A percentile compares a stretch with the other conserved stretches of the same genome.
phyloP scores from a whole-genome alignment of 805 yeast species.

The Saccharomycopsis microspora region DNA sequence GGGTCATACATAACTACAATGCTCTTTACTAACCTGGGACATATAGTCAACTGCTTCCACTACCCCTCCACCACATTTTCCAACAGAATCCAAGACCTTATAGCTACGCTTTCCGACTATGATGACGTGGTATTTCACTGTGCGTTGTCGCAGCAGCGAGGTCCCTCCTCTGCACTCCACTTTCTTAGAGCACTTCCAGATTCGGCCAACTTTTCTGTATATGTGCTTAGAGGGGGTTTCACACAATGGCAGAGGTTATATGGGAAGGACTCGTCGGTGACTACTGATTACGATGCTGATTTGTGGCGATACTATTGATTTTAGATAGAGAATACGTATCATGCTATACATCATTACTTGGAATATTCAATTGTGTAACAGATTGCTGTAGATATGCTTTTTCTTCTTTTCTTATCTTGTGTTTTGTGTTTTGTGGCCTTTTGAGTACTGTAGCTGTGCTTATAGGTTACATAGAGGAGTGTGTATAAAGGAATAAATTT shows the following conservation, averaged over 20 bases:
- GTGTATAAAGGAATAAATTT: too few relatives aligned
- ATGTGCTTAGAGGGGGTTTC: slow-evolving; percentile 79
- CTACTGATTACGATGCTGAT: slow-evolving; percentile 45
- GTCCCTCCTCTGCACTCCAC: slow-evolving; percentile 72
- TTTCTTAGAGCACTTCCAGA: slow-evolving; percentile 27
- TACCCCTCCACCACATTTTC: slow-evolving; percentile 12
- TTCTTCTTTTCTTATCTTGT: too few relatives aligned
- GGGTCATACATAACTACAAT: too few relatives aligned
- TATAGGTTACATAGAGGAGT: too few relatives aligned
- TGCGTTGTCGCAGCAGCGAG: slow-evolving; percentile 82
- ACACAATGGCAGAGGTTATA: slow-evolving; percentile 68
- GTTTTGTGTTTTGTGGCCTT: too few relatives aligned
- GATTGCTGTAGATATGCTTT: too few relatives aligned
- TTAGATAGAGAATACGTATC: not conserved
- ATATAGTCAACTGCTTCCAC: slow-evolving; percentile 11
- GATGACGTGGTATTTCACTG: slow-evolving; percentile 80
- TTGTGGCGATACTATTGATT: slow-evolving; percentile 25
- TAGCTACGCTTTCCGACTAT: slow-evolving; percentile 66
- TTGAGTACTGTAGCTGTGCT: too few relatives aligned
- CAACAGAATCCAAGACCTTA: slow-evolving; percentile 26
- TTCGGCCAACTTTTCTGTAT: slow-evolving; percentile 32
- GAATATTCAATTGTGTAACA: not conserved
- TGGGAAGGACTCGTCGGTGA: slow-evolving; percentile 54
- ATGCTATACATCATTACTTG: not conserved
- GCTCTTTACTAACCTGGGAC: slow-evolving; percentile 4